These are phyloP conservation scores for Alternaria sp. DNA, from an alignment of 2,329 filamentous ascomycete species.

Conservation along the genomic window DNA sequence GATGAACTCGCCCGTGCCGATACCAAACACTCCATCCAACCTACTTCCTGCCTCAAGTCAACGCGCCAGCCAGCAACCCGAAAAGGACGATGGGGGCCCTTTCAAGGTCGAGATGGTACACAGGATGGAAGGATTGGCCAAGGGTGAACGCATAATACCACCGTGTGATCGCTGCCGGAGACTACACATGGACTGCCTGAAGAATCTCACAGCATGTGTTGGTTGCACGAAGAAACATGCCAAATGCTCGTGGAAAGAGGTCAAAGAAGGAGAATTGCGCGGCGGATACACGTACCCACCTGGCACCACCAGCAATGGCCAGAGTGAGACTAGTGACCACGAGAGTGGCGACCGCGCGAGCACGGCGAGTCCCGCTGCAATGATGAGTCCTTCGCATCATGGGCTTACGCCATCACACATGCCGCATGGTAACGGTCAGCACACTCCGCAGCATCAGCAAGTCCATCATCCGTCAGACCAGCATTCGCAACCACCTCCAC, in stretches of 20 bases:
- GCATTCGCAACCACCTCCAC: not conserved
- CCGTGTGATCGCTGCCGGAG: slow-evolving; percentile 84
- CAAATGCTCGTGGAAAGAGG: slow-evolving; percentile 83
- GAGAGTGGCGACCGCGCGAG: slow-evolving; percentile 37
- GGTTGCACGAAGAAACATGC: slow-evolving; percentile 91
- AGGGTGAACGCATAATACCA: slow-evolving; percentile 77
- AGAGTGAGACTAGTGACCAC: slow-evolving; percentile 42
- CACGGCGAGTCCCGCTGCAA: slow-evolving; percentile 36
- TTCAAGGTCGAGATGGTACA: slow-evolving; percentile 72
- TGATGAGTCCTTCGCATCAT: slow-evolving; percentile 34
- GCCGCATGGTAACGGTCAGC: slow-evolving; percentile 22
- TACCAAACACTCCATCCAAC: slow-evolving; percentile 61
- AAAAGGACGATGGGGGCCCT: slow-evolving; percentile 64
- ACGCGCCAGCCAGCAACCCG: slow-evolving; percentile 46
- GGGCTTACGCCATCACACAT: slow-evolving; percentile 28
- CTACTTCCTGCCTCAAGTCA: slow-evolving; percentile 56
- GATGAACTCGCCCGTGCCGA: slow-evolving; percentile 58
- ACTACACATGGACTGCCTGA: slow-evolving; percentile 80
- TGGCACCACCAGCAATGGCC: slow-evolving; percentile 32
- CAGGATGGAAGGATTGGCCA: slow-evolving; percentile 75
- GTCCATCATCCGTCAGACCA: slow-evolving; percentile 5
- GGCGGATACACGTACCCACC: slow-evolving; percentile 32
- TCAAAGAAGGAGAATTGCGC: slow-evolving; percentile 73
- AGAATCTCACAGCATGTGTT: slow-evolving; percentile 84
- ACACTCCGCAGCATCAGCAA: slow-evolving; percentile 27